phyloP scores from a whole-genome alignment of 2,329 filamentous ascomycete genomes.

The Colletotrichum echinochloae region DNA sequence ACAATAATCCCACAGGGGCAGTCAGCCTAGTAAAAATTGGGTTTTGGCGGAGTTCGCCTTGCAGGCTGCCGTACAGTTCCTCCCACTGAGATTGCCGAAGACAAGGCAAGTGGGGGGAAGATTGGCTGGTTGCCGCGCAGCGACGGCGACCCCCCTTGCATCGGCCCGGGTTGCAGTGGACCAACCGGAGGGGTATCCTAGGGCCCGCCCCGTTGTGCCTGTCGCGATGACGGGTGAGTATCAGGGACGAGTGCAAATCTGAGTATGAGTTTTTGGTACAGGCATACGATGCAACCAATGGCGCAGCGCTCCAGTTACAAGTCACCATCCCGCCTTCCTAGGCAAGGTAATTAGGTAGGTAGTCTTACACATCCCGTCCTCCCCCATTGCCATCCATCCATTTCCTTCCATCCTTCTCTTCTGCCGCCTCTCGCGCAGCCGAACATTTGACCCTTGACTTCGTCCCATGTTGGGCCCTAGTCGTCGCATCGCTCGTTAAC shows the following conservation, averaged over 20 bases:
- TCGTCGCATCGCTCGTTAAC: constrained; percentile 12
- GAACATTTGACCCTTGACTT: constrained; percentile 10
- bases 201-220: too few relatives aligned
- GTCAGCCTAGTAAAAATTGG: too few relatives aligned
- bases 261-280: constrained; percentile 6
- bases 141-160: constrained; percentile 33
- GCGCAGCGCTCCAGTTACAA: constrained; percentile 31
- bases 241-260: constrained; percentile 8
- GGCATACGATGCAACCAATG: constrained; percentile 20
- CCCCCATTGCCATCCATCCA: constrained; percentile 17
- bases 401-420: constrained; percentile 17
- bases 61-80: too few relatives aligned
- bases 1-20: too few relatives aligned
- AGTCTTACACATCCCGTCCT: constrained; percentile 21
- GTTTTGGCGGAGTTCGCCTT: too few relatives aligned
- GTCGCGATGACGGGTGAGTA: constrained; percentile 19
- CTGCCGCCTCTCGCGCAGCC: constrained; percentile 15
- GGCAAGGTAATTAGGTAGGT: too few relatives aligned
- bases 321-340: constrained; percentile 13
- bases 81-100: constrained; percentile 9
- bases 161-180: constrained; percentile 31
- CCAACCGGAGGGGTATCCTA: too few relatives aligned
- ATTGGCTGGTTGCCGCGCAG: constrained; percentile 37
- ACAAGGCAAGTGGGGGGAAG: constrained; percentile 22
- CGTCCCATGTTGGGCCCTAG: constrained; percentile 13